These are phyloP conservation scores for Verticillium albo-atrum DNA, from an alignment of 2,329 filamentous ascomycete genomes.

Conservation along the genomic window DNA sequence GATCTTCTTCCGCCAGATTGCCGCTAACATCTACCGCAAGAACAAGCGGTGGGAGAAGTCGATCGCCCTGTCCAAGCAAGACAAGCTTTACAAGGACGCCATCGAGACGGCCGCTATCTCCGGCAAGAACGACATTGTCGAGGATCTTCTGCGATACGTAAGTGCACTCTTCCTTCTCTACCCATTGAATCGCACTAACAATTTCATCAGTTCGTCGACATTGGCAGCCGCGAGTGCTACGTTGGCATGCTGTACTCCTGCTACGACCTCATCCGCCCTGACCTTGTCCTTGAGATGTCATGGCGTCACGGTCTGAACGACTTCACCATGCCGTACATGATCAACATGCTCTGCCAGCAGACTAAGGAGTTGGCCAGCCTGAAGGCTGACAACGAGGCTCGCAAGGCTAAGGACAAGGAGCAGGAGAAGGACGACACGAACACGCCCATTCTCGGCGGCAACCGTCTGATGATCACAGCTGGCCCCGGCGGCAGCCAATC, in stretches of 20 bases:
- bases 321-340: slow-evolving; percentile 99
- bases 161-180: slow-evolving; percentile 41
- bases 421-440: slow-evolving; percentile 85
- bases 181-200: slow-evolving; percentile 23
- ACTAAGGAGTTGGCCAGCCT: slow-evolving; percentile 77
- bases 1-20: slow-evolving; percentile 98
- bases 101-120: slow-evolving; percentile 97
- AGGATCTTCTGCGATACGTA: slow-evolving; percentile 94
- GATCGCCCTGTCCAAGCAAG: slow-evolving; percentile 94
- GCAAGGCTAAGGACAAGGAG: slow-evolving; percentile 70
- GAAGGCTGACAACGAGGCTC: slow-evolving; percentile 94
- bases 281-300: slow-evolving; percentile 90
- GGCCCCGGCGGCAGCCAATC: slow-evolving; percentile 59
- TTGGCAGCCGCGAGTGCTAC: slow-evolving; percentile 97
- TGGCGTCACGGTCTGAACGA: slow-evolving; percentile 94
- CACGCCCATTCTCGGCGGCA: slow-evolving; percentile 85
- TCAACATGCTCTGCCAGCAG: slow-evolving; percentile 93
- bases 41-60: slow-evolving; percentile 99
- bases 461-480: slow-evolving; percentile 92
- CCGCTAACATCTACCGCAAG: slow-evolving; percentile 97
- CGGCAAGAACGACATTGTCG: slow-evolving; percentile 83
- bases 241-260: slow-evolving; percentile 99
- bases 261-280: slow-evolving; percentile 92
- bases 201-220: slow-evolving; percentile 80
- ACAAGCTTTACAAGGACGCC: slow-evolving; percentile 99